Conservation (phyloP, 2,329 filamentous ascomycete species). For the Epichloe gansuensis region DNA sequence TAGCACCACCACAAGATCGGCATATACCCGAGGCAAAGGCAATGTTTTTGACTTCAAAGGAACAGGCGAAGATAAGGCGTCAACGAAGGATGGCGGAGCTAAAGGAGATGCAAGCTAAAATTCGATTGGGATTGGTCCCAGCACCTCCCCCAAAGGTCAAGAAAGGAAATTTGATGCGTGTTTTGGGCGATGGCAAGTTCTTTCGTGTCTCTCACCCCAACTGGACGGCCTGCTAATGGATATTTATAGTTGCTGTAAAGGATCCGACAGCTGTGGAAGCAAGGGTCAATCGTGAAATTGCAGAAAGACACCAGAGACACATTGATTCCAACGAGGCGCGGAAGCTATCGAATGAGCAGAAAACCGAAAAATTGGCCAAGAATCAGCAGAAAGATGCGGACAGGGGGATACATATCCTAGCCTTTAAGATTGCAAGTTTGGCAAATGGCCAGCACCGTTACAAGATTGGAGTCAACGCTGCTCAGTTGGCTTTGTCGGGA, state of each 20-base stretch:
- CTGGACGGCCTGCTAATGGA: not conserved
- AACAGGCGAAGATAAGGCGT: slow-evolving; percentile 80
- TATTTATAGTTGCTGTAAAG: slow-evolving; percentile 50
- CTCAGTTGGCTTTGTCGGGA: slow-evolving; percentile 75
- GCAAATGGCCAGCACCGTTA: slow-evolving; percentile 88
- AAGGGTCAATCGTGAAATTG: slow-evolving; percentile 84
- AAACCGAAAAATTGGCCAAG: slow-evolving; percentile 64
- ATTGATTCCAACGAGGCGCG: slow-evolving; percentile 68
- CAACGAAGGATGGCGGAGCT: slow-evolving; percentile 84
- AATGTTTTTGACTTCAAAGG: slow-evolving; percentile 82
- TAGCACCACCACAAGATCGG: slow-evolving; percentile 86
- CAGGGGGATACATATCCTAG: slow-evolving; percentile 72
- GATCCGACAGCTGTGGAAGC: slow-evolving; percentile 96
- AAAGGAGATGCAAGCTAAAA: slow-evolving; percentile 95
- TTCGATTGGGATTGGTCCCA: slow-evolving; percentile 76
- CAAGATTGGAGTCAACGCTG: slow-evolving; percentile 84
- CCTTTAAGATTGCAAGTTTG: slow-evolving; percentile 83
- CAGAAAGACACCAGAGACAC: slow-evolving; percentile 70
- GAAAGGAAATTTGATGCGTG: slow-evolving; percentile 94
- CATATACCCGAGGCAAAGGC: slow-evolving; percentile 68
- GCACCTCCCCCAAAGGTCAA: slow-evolving; percentile 93
- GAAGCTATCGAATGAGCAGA: slow-evolving; percentile 78
- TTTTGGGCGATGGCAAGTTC: slow-evolving; percentile 64
- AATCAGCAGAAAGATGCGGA: slow-evolving; percentile 83
- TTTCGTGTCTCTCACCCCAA: not conserved